Evolutionary conservation across 83 land plant species (phyloP), one percentile per base, ranked within the genome.

Genomic region (Thuja plicata): DNA sequence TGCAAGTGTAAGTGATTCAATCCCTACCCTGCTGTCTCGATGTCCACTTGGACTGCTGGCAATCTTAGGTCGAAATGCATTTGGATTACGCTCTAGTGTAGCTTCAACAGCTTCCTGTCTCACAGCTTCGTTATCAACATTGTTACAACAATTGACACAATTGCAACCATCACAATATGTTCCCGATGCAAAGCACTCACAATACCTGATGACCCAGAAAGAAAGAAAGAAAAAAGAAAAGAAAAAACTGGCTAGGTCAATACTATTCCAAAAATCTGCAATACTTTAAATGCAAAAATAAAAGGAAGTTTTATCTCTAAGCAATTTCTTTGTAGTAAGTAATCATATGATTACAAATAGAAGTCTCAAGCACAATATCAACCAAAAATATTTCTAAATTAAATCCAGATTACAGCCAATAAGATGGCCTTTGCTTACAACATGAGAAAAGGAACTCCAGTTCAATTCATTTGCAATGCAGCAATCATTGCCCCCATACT

Each of bases 121-220:
- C 43, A 96, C 95, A 80, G 91, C 89, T 54, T 97, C 99, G 92
- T 98, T 94, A 87, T 97, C 99, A 85, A 96, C 94, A 93, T 98
- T 98, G 88, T 98, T 98, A 84, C 94, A 91, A 87, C 99, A 98
- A 91, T 98, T 97, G 17, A 92, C 90, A 87, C 99, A 98, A 84
- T 98, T 98, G 93, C 99, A 98, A 1, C 99, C 99, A 91, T 97
- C 99, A 91, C 99, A 98, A 89, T 98, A 97, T 79, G 95, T 93
- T 70, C 99, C 99, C 55, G 99, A 95, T 50, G 99, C 99, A 93
- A 98, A 98, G 84, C 99, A 98, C 90, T 98, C 99, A 86, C 99
- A 98, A 84, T 98, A 98, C 95, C 99, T 98, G 94, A 80, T 40
- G 83, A 35, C 86, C 81, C 87, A n/a, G 84, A 78, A 54, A 50